Base-by-base conservation (phyloP, 306 rosid species). In the Nissolia schottii region DNA sequence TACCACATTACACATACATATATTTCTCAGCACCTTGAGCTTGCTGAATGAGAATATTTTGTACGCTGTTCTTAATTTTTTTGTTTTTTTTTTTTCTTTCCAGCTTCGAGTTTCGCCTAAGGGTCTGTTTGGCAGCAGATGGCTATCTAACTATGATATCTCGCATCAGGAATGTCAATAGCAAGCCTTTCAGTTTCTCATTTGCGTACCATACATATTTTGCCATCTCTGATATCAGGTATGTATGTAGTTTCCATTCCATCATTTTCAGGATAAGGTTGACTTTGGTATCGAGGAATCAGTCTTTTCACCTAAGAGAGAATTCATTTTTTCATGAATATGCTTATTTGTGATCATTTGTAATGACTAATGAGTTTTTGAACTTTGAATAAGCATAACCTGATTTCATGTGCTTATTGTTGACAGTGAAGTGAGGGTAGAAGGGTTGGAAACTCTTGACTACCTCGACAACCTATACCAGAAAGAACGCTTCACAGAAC, bases 401-500 rank as follows among this genome's bases (percentile, higher is more conserved):
- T 68, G 24, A n/a, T n/a, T n/a, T n/a, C n/a, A n/a, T n/a, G n/a
- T 27, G 54, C 18, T 67, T 58, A 75, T 76, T 46, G 53, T 32
- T 76, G 65, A 77, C 86, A 88, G 99, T 78, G 99, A 94, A 83
- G 97, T 94, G 79, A 87, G 99, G 77, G 67, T 94, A 35, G 97
- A 94, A 83, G 99, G 97, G 51, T 56, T 94, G 81, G 99, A 94
- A 84, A 89, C 97, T 81, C 92, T 81, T 2, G 91, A 94, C 77
- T 94, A 87, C 59, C 83, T 94, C 0, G 97, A 91, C 84, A 94
- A 91, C 77, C 74, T 91, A 8, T 16, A 2, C 28, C 75, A 89
- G 20, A 91, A 82, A 73, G 79, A 89, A 79, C 96, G 93, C 0
- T 91, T 94, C 84, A 94, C 99, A 0, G 98, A 94, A 64, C 99